Conservation (phyloP, 805 yeast species). For the Cyberlindnera nakhonratchasimensis region DNA sequence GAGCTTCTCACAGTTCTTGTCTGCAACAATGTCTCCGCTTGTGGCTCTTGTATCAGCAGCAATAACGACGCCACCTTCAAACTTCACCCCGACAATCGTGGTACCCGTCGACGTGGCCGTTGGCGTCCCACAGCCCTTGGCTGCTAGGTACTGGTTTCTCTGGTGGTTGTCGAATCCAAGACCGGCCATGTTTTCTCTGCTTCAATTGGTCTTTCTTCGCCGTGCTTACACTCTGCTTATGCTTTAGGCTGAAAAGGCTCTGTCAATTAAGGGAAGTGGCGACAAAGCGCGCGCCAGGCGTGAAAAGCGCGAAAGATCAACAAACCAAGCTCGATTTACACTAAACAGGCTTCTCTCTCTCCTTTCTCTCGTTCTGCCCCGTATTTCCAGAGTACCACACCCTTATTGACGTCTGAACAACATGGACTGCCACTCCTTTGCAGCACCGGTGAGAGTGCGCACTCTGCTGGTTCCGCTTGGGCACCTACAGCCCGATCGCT, state of each 20-base stretch:
- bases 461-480: conserved; percentile 69
- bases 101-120: conserved; percentile 97
- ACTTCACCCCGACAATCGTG: conserved; percentile 96
- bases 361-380: too few relatives aligned
- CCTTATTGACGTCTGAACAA: too few relatives aligned
- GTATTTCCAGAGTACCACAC: too few relatives aligned
- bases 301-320: neutral
- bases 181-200: conserved; percentile 64
- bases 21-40: conserved; percentile 94
- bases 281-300: conserved; percentile 2
- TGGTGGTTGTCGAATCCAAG: conserved; percentile 90
- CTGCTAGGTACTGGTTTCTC: conserved; percentile 73
- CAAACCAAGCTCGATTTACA: neutral
- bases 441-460: conserved; percentile 63
- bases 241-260: too few relatives aligned
- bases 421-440: conserved; percentile 46
- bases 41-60: conserved; percentile 99
- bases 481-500: conserved; percentile 37
- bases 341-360: neutral
- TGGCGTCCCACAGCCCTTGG: conserved; percentile 74
- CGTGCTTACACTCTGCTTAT: neutral
- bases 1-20: conserved; percentile 94
- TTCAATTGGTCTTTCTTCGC: neutral
- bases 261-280: neutral
- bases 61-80: conserved; percentile 90